Evolutionary conservation across 345 rosid genomes (phyloP).

Genomic region (Angophora floribunda): DNA sequence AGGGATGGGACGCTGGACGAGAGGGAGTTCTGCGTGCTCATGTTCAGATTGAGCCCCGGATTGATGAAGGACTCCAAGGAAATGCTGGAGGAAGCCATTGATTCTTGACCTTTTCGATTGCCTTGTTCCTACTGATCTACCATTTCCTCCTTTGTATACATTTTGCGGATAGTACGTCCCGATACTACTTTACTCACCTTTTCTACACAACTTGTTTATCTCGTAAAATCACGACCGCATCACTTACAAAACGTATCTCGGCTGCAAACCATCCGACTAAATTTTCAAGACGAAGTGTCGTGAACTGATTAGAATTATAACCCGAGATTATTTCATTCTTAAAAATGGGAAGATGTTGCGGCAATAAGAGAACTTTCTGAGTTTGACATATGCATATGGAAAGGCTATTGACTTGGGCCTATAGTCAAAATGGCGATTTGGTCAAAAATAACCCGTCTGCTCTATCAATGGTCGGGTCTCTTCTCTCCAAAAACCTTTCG

Average conservation of each 20-base stretch:
- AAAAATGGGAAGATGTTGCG: too few relatives aligned
- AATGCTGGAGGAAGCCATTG: conserved; percentile 25
- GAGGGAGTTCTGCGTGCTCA: conserved; percentile 49
- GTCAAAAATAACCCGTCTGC: neutral
- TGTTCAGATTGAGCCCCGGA: conserved; percentile 58
- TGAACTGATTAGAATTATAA: neutral
- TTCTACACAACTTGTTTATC: neutral
- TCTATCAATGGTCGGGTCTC: neutral
- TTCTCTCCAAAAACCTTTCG: neutral
- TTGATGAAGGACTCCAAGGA: conserved; percentile 27
- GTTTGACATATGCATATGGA: neutral
- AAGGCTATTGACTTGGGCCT: neutral
- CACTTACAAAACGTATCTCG: neutral
- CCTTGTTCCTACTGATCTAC: neutral
- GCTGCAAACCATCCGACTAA: neutral
- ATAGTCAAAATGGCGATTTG: neutral
- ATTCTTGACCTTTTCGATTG: neutral
- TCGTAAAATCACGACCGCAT: neutral
- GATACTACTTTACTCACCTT: neutral
- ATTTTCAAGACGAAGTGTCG: neutral
- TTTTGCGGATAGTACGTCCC: fast-evolving
- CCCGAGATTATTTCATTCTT: neutral
- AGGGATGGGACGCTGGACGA: conserved; percentile 45
- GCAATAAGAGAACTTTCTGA: neutral
- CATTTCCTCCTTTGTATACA: neutral